A percentile compares a stretch with the other conserved stretches of the same genome.
phyloP scores from a whole-genome alignment of 2,329 filamentous ascomycete species.

The Pestalotiopsis sp. region DNA sequence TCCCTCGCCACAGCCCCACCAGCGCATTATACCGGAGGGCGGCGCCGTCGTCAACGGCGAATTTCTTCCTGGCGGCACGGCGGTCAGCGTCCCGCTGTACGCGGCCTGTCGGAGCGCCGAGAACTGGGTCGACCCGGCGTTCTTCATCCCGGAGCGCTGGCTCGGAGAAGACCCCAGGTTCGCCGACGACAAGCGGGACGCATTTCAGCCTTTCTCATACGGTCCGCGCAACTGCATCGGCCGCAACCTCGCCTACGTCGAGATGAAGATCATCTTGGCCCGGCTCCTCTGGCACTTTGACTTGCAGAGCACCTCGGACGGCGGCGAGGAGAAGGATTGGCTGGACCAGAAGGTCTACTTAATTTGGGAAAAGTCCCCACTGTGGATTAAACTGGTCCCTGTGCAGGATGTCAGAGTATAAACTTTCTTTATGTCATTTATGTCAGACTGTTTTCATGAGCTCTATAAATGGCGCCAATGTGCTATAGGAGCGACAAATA shows the following conservation, averaged over 20 bases:
- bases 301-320: conserved; percentile 13
- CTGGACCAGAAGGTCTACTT: conserved; percentile 3
- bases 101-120: conserved; percentile 17
- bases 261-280: conserved; percentile 23
- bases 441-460: no score
- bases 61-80: conserved; percentile 17
- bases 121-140: conserved; percentile 21
- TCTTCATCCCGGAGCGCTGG: conserved; percentile 23
- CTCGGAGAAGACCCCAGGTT: conserved; percentile 10
- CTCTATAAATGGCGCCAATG: no score
- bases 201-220: conserved; percentile 19
- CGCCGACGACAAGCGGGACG: conserved; percentile 11
- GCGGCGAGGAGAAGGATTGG: neutral
- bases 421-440: neutral
- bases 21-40: conserved; percentile 12
- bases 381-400: neutral
- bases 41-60: conserved; percentile 20
- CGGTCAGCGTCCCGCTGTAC: conserved; percentile 18
- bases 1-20: conserved; percentile 22
- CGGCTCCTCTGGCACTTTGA: conserved; percentile 27
- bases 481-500: no score
- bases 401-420: neutral
- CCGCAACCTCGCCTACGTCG: conserved; percentile 19
- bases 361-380: neutral
- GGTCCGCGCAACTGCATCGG: conserved; percentile 16